These are phyloP conservation scores for Colletotrichum shisoi DNA, from an alignment of 2,329 filamentous ascomycete species.

Conservation along the genomic window DNA sequence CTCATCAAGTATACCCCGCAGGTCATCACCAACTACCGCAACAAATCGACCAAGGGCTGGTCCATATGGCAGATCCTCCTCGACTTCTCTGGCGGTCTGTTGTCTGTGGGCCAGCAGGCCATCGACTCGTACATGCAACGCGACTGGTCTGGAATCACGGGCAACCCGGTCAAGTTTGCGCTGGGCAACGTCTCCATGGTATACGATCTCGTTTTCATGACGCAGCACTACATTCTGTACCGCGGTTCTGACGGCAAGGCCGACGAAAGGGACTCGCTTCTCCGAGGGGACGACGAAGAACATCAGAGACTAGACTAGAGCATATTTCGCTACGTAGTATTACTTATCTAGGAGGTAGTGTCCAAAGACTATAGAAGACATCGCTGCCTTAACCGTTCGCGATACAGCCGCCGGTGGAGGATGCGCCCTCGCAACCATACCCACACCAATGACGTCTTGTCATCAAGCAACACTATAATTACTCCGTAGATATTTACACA, in stretches of 20 bases:
- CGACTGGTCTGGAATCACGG: slow-evolving; percentile 90
- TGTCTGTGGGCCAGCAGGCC: slow-evolving; percentile 81
- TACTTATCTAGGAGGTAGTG: neutral
- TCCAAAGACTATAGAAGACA: neutral
- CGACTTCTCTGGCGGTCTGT: slow-evolving; percentile 80
- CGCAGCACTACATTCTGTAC: slow-evolving; percentile 89
- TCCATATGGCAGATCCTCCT: slow-evolving; percentile 84
- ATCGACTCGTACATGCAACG: slow-evolving; percentile 85
- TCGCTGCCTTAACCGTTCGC: too few relatives aligned
- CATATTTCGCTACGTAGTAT: neutral
- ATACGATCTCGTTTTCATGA: slow-evolving; percentile 86
- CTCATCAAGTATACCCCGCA: slow-evolving; percentile 94
- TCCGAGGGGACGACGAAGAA: slow-evolving; percentile 35
- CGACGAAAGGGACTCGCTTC: slow-evolving; percentile 39
- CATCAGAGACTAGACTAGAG: slow-evolving; percentile 40
- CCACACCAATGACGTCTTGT: neutral
- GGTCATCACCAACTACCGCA: slow-evolving; percentile 81
- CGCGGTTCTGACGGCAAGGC: slow-evolving; percentile 40
- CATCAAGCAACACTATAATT: slow-evolving; percentile 2
- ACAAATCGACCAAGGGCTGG: slow-evolving; percentile 87
- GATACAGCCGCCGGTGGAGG: too few relatives aligned
- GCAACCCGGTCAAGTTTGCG: slow-evolving; percentile 89
- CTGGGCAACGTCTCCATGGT: slow-evolving; percentile 85
- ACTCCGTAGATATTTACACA: neutral
- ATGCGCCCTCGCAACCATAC: too few relatives aligned